These are phyloP conservation scores for Scolecobasidium constrictum DNA, from an alignment of 2,329 filamentous ascomycete species.

Conservation along the genomic window DNA sequence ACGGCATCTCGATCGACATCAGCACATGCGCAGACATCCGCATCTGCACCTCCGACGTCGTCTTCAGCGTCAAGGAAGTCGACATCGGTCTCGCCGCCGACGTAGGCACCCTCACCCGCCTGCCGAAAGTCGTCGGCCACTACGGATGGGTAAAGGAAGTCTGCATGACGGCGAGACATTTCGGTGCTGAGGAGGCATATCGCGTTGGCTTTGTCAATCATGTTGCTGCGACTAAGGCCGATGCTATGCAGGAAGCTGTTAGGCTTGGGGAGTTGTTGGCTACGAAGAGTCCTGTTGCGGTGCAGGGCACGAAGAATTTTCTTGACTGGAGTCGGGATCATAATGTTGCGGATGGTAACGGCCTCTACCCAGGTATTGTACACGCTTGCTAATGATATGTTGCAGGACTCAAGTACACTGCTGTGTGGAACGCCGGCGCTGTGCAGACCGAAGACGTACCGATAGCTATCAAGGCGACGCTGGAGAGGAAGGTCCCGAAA, in stretches of 20 bases:
- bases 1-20: conserved; percentile 35
- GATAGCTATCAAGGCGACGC: conserved; percentile 60
- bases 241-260: conserved; percentile 51
- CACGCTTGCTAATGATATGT: no score
- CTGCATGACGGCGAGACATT: conserved; percentile 58
- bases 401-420: conserved; percentile 76
- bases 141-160: conserved; percentile 73
- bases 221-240: conserved; percentile 50
- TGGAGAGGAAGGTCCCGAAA: conserved; percentile 67
- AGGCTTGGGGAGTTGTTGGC: conserved; percentile 56
- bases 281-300: conserved; percentile 76
- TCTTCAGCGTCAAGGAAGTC: conserved; percentile 68
- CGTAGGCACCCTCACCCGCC: conserved; percentile 61
- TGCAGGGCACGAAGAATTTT: conserved; percentile 78
- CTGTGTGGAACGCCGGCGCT: conserved; percentile 76
- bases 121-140: conserved; percentile 63
- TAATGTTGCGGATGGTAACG: conserved; percentile 59
- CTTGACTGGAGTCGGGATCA: conserved; percentile 74
- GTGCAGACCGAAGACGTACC: conserved; percentile 71
- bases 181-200: conserved; percentile 57
- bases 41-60: conserved; percentile 47
- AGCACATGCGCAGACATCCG: conserved; percentile 60
- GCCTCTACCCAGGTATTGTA: no score
- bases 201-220: conserved; percentile 59
- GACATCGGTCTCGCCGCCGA: conserved; percentile 74